Conservation (phyloP, 2,329 filamentous ascomycete species). For the Ampelomyces quisqualis region DNA sequence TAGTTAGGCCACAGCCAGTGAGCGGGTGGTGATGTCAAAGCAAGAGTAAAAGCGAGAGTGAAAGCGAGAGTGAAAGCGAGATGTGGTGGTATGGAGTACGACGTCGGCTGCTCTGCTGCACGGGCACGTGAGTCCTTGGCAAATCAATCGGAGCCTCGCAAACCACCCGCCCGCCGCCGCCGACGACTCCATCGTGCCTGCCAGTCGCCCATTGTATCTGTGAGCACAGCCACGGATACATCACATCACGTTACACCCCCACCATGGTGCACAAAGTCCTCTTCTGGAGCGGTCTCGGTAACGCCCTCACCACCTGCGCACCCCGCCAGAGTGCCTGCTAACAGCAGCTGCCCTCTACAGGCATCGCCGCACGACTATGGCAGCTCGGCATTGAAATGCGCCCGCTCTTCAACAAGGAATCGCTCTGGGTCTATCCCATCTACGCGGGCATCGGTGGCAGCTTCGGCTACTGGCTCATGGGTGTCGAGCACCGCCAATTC, state of each 20-base stretch:
- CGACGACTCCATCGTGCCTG: conserved; percentile 9
- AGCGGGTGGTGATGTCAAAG: too few relatives aligned
- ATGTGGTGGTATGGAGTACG: conserved; percentile 3
- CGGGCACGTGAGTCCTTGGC: conserved; percentile 18
- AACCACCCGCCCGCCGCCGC: conserved; percentile 16
- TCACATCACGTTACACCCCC: conserved; percentile 10
- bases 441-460: conserved; percentile 83
- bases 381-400: conserved; percentile 99
- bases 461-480: conserved; percentile 96
- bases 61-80: too few relatives aligned
- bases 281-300: conserved; percentile 93
- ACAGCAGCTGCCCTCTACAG: conserved; percentile 51
- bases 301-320: conserved; percentile 39
- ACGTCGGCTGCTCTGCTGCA: conserved; percentile 19
- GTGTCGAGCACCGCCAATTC: conserved; percentile 80
- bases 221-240: conserved; percentile 7
- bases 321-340: conserved; percentile 20
- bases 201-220: conserved; percentile 18
- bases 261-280: conserved; percentile 61
- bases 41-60: neutral
- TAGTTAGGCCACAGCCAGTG: too few relatives aligned
- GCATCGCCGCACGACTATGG: conserved; percentile 88
- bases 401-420: conserved; percentile 81
- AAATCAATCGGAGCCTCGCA: conserved; percentile 20
- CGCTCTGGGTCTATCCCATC: conserved; percentile 87